A percentile compares a stretch with the other conserved stretches of the same genome.
Evolutionary conservation across 2,329 filamentous ascomycete species (phyloP).

Genomic region (Trichophaea hybrida): DNA sequence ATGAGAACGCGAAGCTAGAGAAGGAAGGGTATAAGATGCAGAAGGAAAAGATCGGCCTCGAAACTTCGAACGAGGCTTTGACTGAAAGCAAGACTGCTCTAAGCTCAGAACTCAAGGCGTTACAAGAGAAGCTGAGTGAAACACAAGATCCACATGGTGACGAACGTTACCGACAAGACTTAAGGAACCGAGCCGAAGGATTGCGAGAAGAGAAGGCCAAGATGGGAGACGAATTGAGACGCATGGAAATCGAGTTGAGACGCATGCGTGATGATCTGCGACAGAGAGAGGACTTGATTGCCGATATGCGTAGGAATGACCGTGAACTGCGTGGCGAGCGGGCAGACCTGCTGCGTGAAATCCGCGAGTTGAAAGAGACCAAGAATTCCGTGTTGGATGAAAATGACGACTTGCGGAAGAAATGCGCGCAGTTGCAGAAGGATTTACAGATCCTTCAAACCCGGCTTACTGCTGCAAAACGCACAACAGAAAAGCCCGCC

Average conservation of each 20-base stretch:
- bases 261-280: neutral
- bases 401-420: neutral
- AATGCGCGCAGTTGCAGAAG: neutral
- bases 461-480: neutral
- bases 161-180: neutral
- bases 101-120: neutral
- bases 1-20: neutral
- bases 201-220: neutral
- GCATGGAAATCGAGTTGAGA: neutral
- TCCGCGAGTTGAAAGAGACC: neutral
- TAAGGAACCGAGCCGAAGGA: neutral
- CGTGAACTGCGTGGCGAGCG: neutral
- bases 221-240: neutral
- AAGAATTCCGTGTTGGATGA: neutral
- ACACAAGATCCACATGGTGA: neutral
- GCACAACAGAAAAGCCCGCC: neutral
- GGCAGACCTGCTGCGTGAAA: neutral
- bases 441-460: neutral
- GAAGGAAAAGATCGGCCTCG: neutral
- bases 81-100: neutral
- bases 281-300: neutral
- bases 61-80: neutral
- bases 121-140: neutral
- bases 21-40: neutral
- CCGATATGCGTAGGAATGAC: neutral